phyloP scores from a whole-genome alignment of 352 stramenopile genomes.

The Albugo candida region DNA sequence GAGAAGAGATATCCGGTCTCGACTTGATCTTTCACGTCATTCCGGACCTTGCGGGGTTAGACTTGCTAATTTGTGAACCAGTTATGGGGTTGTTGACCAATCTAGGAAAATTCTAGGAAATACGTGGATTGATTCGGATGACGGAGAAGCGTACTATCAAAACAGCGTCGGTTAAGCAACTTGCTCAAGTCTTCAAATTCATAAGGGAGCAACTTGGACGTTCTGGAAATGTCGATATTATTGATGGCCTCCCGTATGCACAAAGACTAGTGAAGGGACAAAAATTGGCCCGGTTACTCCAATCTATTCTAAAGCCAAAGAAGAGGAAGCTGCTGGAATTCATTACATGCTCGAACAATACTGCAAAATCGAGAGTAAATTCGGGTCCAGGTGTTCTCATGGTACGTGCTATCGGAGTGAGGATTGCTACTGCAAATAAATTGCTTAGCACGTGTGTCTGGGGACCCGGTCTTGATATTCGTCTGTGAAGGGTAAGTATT shows the following conservation, averaged over 20 bases:
- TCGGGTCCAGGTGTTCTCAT: conserved; percentile 20
- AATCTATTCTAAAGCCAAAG: conserved; percentile 10
- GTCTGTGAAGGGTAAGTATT: too few relatives aligned
- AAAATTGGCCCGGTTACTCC: conserved; percentile 13
- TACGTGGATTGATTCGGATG: too few relatives aligned
- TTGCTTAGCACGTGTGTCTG: too few relatives aligned
- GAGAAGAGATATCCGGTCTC: conserved; percentile 14
- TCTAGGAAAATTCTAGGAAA: too few relatives aligned
- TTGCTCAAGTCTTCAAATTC: conserved; percentile 17
- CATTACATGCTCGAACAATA: conserved; percentile 16
- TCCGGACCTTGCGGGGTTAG: conserved; percentile 22
- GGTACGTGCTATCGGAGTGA: conserved; percentile 14
- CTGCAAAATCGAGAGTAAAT: conserved; percentile 16
- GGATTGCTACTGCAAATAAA: too few relatives aligned
- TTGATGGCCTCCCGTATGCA: conserved; percentile 14
- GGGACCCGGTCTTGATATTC: too few relatives aligned
- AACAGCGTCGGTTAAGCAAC: too few relatives aligned
- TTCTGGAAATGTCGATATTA: conserved; percentile 10
- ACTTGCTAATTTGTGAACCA: conserved; percentile 15
- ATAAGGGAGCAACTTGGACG: conserved; percentile 16
- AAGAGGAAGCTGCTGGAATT: conserved; percentile 8
- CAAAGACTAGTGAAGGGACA: conserved; percentile 17
- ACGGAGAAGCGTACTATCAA: too few relatives aligned
- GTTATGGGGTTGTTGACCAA: conserved; percentile 27
- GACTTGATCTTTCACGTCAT: conserved; percentile 14